These are phyloP conservation scores for Circinella umbellata DNA, from an alignment of 371 early-diverging fungal species.

Conservation along the genomic window DNA sequence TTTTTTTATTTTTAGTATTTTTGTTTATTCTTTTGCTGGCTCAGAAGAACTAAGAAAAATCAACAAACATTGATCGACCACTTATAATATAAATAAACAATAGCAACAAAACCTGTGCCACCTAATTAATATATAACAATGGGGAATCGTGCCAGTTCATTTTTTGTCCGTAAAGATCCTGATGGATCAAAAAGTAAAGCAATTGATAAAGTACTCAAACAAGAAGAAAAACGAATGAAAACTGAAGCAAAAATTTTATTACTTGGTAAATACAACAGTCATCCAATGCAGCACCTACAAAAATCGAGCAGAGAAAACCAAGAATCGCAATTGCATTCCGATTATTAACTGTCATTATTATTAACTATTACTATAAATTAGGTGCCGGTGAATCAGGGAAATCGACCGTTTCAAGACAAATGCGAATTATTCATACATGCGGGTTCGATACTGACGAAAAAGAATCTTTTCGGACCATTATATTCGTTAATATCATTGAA, in stretches of 20 bases:
- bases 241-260: conserved; percentile 85
- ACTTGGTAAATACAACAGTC: conserved; percentile 54
- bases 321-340: too few species aligned
- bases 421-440: conserved; percentile 88
- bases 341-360: not conserved
- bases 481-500: conserved; percentile 82
- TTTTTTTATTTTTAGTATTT: too few species aligned
- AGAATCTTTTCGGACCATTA: conserved; percentile 78
- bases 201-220: conserved; percentile 73
- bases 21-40: too few species aligned
- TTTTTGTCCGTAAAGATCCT: conserved; percentile 9
- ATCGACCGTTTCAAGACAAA: conserved; percentile 91
- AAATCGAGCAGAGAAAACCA: too few species aligned
- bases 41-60: too few species aligned
- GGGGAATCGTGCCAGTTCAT: conserved; percentile 17
- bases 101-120: not conserved
- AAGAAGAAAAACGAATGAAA: conserved; percentile 62
- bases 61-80: not conserved
- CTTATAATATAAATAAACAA: too few species aligned
- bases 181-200: conserved; percentile 53
- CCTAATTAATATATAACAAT: not conserved
- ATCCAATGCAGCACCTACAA: too few species aligned
- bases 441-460: conserved; percentile 82
- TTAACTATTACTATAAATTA: conserved; percentile 22
- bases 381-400: conserved; percentile 96